Evolutionary conservation across 768 basidiomycete species (phyloP), one percentile per base, ranked within the genome.

Genomic region (Crepidotus variabilis): DNA sequence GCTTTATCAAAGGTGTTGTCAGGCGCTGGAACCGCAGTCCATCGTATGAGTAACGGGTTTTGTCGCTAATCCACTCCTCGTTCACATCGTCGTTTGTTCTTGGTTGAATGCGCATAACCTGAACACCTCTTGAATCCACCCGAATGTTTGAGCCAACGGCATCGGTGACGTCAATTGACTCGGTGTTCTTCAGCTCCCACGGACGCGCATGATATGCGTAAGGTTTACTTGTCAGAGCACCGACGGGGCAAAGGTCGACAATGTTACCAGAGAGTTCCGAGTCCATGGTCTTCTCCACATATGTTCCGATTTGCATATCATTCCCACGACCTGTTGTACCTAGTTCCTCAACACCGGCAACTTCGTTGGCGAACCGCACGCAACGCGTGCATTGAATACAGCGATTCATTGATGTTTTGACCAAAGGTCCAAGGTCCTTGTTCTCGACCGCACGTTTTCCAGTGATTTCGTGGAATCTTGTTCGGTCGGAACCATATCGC

Each of bases 381-480:
- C 97, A 99, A 57, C 97, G 93, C 4, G 97, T 99, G 76, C 97
- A 99, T 72, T 99, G 97, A 64, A 99, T 98, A 75, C 97, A 98
- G 36, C 97, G 87, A 74, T 92, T 97, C 96, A 98, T 98, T 57
- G 88, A 92, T 1, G 96, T 98, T 80, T 98, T 98, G 70, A 99
- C 94, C 47, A 99, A 83, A 6, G 97, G 97, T 0, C 97, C 97
- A 23, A 99, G 82, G 69, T 98, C 90, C 78, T 99, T 99, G 81
- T 99, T 90, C 74, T 98, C 96, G 16, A 96, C 91, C 0, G 97
- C 97, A 54, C 97, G 93, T 74, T 98, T 98, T 63, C 97, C 97
- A 2, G 92, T 85, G 50, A 98, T 92, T 75, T 99, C 97, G 76
- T 98, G 97, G 85, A 98, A 98, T 46, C 97, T 88, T 0, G 93